phyloP scores from a whole-genome alignment of 352 stramenopile genomes.

The Pythium rishiriense region DNA sequence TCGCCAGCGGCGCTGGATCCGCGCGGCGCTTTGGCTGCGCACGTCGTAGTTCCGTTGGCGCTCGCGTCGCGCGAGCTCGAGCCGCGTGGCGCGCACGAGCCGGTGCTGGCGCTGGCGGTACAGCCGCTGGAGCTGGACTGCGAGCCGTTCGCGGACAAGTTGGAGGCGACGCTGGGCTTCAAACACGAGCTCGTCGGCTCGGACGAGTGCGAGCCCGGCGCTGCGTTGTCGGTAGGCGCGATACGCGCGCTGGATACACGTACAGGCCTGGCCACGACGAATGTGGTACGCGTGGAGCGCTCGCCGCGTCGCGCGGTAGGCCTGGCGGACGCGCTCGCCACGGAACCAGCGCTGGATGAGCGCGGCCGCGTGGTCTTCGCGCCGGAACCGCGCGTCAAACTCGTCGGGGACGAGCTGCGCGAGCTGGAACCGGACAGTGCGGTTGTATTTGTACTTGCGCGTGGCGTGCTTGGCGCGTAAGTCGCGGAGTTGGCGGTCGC shows the following conservation, averaged over 20 bases:
- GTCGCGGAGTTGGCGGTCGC: constrained; percentile 37
- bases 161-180: constrained; percentile 37
- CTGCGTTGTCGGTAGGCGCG: not conserved
- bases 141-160: constrained; percentile 37
- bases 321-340: constrained; percentile 35
- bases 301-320: constrained; percentile 29
- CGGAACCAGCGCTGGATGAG: constrained; percentile 54
- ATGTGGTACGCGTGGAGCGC: constrained; percentile 15
- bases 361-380: constrained; percentile 39
- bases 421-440: constrained; percentile 47
- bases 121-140: constrained; percentile 43
- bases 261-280: constrained; percentile 15
- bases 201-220: not conserved
- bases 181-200: constrained; percentile 39
- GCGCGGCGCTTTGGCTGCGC: constrained; percentile 16
- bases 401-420: constrained; percentile 42
- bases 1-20: constrained; percentile 49
- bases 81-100: constrained; percentile 2
- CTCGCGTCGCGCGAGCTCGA: constrained; percentile 5
- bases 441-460: constrained; percentile 73
- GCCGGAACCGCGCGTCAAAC: constrained; percentile 44
- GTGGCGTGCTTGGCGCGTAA: constrained; percentile 61
- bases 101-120: constrained; percentile 36
- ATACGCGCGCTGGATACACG: constrained; percentile 25
- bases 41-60: constrained; percentile 15